Conservation (phyloP, 306 rosid species). For the Vigna mungo region DNA sequence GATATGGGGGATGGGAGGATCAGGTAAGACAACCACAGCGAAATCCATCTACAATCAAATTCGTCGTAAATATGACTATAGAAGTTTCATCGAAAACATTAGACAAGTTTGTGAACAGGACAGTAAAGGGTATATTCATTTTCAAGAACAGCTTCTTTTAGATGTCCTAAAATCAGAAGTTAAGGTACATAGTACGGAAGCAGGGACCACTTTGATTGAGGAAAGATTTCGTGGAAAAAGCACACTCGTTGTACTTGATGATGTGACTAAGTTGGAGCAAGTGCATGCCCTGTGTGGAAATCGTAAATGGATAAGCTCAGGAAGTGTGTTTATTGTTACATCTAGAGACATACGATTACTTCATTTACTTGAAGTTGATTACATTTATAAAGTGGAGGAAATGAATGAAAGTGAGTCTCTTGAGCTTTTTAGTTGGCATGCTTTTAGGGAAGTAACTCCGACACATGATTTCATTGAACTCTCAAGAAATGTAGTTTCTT, state of each 20-base stretch:
- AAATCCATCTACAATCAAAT: slow-evolving; percentile 36
- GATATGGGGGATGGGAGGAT: slow-evolving; percentile 37
- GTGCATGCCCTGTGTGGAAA: not conserved
- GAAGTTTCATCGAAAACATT: slow-evolving; percentile 33
- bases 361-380: not conserved
- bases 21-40: slow-evolving; percentile 18
- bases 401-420: slow-evolving; percentile 41
- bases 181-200: not conserved
- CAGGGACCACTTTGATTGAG: slow-evolving; percentile 17
- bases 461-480: not conserved
- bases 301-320: slow-evolving; percentile 4
- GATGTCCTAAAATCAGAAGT: not conserved
- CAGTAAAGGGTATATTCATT: not conserved
- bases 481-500: slow-evolving; percentile 14
- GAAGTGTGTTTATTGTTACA: slow-evolving; percentile 24
- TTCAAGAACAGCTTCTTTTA: slow-evolving; percentile 35
- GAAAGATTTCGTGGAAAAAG: not conserved
- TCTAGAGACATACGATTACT: slow-evolving; percentile 42
- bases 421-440: slow-evolving; percentile 45
- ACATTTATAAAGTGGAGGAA: not conserved
- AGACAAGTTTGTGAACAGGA: slow-evolving; percentile 34
- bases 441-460: slow-evolving; percentile 29
- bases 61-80: not conserved
- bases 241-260: slow-evolving; percentile 37
- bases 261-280: slow-evolving; percentile 11